These are phyloP conservation scores for Colletotrichum abscissum DNA, from an alignment of 2,329 filamentous ascomycete genomes.

Conservation along the genomic window DNA sequence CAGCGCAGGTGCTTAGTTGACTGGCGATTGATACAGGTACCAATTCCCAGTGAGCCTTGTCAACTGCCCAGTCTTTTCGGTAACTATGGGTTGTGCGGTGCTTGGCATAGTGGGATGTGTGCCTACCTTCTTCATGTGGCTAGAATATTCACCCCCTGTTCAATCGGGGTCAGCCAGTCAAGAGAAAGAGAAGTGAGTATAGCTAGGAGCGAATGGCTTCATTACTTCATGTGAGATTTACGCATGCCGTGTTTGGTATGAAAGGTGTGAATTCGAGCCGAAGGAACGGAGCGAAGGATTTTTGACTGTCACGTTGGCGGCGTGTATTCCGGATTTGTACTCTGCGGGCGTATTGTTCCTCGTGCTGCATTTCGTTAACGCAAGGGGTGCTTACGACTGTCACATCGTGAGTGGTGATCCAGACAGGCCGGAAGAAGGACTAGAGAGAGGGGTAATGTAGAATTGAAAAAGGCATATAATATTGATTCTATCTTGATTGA, in stretches of 20 bases:
- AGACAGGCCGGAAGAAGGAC: not conserved
- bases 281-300: slow-evolving; percentile 19
- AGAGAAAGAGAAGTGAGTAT: not conserved
- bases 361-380: not conserved
- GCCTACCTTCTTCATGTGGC: slow-evolving; percentile 16
- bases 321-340: not conserved
- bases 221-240: not conserved
- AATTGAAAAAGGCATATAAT: not conserved
- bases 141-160: not conserved
- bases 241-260: slow-evolving; percentile 7
- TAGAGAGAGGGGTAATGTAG: too few relatives aligned
- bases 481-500: not conserved
- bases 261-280: not conserved
- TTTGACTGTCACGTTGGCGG: not conserved
- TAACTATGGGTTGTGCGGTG: not conserved
- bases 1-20: not conserved
- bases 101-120: not conserved
- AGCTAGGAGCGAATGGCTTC: not conserved
- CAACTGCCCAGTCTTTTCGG: not conserved
- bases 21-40: not conserved
- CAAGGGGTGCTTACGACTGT: not conserved
- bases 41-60: not conserved
- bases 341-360: not conserved
- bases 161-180: not conserved
- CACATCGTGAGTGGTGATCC: not conserved